Conservation (phyloP, 345 rosid species). For the Brassica nigra region DNA sequence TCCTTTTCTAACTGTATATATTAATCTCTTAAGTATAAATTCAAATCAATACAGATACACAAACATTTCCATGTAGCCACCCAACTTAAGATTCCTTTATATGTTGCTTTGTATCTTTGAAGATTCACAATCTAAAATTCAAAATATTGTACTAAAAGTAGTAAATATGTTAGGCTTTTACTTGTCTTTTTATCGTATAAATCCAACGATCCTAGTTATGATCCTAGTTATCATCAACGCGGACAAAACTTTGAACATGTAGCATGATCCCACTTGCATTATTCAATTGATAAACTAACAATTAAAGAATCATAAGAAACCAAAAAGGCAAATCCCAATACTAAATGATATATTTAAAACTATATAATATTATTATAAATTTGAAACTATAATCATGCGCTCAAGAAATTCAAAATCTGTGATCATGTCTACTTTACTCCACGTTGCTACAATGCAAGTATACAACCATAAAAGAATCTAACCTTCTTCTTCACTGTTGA, state of each 20-base stretch:
- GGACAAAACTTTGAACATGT: constrained; percentile 3
- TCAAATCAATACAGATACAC: no score
- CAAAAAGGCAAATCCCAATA: constrained; percentile 23
- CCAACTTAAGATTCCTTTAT: not conserved
- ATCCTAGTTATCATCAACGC: constrained; percentile 5
- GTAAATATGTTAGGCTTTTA: not conserved
- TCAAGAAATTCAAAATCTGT: constrained; percentile 22
- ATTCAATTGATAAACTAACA: not conserved
- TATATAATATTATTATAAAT: constrained; percentile 6
- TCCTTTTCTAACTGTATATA: no score
- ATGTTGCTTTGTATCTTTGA: not conserved
- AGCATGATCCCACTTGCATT: not conserved
- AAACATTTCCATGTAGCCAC: no score
- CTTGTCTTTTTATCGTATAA: not conserved
- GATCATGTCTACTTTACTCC: constrained; percentile 28
- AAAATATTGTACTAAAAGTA: not conserved
- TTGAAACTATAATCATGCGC: constrained; percentile 20
- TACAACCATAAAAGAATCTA: constrained; percentile 4
- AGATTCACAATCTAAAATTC: not conserved
- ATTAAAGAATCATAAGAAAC: not conserved
- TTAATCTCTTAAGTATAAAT: no score
- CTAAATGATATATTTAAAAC: not conserved
- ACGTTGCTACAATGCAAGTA: constrained; percentile 33
- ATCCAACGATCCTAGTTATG: not conserved
- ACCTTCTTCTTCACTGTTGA: constrained; percentile 30